These are phyloP conservation scores for Echium plantagineum DNA, from an alignment of 257 asterid species.

Conservation along the genomic window DNA sequence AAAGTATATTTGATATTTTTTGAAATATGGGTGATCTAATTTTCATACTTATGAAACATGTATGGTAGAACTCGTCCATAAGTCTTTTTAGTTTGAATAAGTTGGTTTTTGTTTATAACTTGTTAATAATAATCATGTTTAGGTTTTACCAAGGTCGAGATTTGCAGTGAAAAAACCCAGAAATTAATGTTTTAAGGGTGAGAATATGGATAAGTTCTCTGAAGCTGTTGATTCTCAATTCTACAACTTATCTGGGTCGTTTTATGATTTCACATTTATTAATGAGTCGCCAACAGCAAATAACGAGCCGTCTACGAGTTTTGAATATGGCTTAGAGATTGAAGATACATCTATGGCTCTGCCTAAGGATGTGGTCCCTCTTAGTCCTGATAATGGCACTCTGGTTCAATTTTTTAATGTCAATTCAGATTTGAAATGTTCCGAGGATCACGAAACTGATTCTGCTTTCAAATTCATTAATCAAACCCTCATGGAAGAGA, in stretches of 20 bases:
- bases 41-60: too few relatives aligned
- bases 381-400: slow-evolving; percentile 25
- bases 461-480: slow-evolving; percentile 68
- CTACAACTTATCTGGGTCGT: slow-evolving; percentile 11
- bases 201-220: too few relatives aligned
- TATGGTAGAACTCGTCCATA: too few relatives aligned
- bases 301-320: slow-evolving; percentile 31
- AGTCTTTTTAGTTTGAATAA: too few relatives aligned
- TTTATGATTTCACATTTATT: slow-evolving; percentile 25
- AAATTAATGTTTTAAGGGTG: too few relatives aligned
- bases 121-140: too few relatives aligned
- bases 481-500: slow-evolving; percentile 80
- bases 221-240: too few relatives aligned
- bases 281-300: slow-evolving; percentile 23
- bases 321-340: slow-evolving; percentile 20
- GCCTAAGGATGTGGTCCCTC: slow-evolving; percentile 30
- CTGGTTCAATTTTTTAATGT: slow-evolving; percentile 29
- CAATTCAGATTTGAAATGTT: slow-evolving; percentile 57
- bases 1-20: too few relatives aligned
- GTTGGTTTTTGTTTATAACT: too few relatives aligned
- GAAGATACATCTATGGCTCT: slow-evolving; percentile 26
- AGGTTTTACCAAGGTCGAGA: too few relatives aligned
- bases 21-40: too few relatives aligned
- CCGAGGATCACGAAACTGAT: slow-evolving; percentile 74
- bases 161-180: too few relatives aligned